These are phyloP conservation scores for Aegilops sharonensis DNA, from an alignment of 176 grass and related monocot species.

Conservation along the genomic window DNA sequence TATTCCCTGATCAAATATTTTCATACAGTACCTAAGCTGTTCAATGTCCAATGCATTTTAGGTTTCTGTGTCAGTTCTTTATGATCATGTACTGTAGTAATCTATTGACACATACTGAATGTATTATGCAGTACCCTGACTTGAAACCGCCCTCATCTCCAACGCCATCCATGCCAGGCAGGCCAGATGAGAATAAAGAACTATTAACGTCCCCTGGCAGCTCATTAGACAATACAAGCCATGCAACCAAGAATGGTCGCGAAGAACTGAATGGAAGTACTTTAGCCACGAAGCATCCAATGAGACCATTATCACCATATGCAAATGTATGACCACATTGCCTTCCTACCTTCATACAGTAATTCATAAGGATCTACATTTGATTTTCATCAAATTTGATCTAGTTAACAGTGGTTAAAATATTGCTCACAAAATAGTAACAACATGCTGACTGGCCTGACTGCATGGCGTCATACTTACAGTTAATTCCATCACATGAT, in stretches of 20 bases:
- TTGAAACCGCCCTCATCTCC: slow-evolving; percentile 56
- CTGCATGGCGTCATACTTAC: background rate
- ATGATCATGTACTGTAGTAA: background rate
- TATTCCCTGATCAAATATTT: background rate
- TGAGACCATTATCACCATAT: slow-evolving; percentile 55
- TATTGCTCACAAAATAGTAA: background rate
- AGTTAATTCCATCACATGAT: background rate
- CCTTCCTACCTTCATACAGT: background rate
- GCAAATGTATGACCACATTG: slow-evolving; percentile 50
- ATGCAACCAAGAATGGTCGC: slow-evolving; percentile 31
- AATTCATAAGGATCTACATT: background rate
- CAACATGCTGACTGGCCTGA: background rate
- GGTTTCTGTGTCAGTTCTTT: background rate
- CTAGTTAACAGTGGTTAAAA: background rate
- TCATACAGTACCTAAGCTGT: background rate
- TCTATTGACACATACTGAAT: background rate
- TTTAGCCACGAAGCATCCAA: slow-evolving; percentile 15
- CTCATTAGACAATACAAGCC: background rate
- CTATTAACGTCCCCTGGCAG: slow-evolving; percentile 23
- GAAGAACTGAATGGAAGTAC: slow-evolving; percentile 20
- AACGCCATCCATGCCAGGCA: slow-evolving; percentile 36
- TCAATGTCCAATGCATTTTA: background rate
- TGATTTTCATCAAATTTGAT: background rate
- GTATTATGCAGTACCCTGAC: slow-evolving; percentile 50
- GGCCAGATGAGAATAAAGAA: slow-evolving; percentile 20